phyloP scores from a whole-genome alignment of 371 early-diverging fungal genomes.

The Apophysomyces sp. region DNA sequence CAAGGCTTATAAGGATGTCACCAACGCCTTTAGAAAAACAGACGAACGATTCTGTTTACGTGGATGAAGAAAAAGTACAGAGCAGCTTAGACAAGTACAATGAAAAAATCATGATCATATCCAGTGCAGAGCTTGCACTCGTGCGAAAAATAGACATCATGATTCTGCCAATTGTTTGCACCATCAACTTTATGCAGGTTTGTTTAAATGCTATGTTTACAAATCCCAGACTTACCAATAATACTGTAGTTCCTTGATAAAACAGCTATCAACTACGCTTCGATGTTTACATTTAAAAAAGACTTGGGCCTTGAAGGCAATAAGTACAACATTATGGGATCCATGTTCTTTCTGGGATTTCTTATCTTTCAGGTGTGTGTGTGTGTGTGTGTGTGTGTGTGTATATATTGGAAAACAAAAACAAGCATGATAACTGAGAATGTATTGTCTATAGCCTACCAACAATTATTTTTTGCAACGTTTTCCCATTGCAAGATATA shows the following conservation, averaged over 20 bases:
- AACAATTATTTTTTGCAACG: conserved; percentile 26
- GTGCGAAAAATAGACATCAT: conserved; percentile 14
- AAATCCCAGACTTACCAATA: neutral
- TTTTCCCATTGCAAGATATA: conserved; percentile 14
- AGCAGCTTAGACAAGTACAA: neutral
- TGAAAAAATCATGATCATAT: neutral
- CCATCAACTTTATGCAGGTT: neutral
- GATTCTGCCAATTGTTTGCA: conserved; percentile 14
- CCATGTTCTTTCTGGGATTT: conserved; percentile 42
- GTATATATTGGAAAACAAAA: neutral
- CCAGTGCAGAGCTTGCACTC: conserved; percentile 9
- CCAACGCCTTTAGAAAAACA: neutral
- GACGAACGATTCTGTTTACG: neutral
- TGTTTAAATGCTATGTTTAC: neutral
- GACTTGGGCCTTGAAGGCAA: conserved; percentile 26
- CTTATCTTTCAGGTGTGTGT: conserved; percentile 42
- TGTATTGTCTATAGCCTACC: conserved; percentile 11
- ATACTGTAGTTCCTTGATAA: conserved; percentile 47
- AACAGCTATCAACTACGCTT: conserved; percentile 38
- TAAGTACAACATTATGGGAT: conserved; percentile 31
- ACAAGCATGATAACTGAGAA: neutral
- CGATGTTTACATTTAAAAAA: conserved; percentile 22
- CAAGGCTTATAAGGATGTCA: too few relatives aligned
- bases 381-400: too few relatives aligned
- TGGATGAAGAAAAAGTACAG: neutral